Conservation (phyloP, 371 early-diverging fungal genomes). For the Mortierella sp. region DNA sequence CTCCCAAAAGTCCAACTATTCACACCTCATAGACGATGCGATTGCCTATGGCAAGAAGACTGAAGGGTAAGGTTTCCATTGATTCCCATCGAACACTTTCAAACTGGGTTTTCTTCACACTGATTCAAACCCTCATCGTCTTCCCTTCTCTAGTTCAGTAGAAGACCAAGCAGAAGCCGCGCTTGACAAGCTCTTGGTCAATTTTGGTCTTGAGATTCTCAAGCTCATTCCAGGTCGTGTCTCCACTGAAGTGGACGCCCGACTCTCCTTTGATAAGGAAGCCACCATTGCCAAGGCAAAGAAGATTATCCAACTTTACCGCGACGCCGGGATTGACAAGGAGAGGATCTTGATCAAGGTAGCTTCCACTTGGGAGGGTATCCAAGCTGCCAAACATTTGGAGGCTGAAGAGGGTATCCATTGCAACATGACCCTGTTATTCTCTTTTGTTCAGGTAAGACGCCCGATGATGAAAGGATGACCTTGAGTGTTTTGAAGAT, state of each 20-base stretch:
- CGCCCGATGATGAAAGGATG: too few species aligned
- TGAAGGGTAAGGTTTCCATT: slow-evolving; percentile 57
- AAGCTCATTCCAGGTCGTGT: slow-evolving; percentile 98
- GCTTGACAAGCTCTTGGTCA: slow-evolving; percentile 92
- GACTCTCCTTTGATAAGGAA: slow-evolving; percentile 92
- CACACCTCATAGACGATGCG: slow-evolving; percentile 88
- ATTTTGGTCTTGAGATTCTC: slow-evolving; percentile 96
- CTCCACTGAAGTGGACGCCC: slow-evolving; percentile 98
- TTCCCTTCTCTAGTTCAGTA: slow-evolving; percentile 54
- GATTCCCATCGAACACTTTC: too few species aligned
- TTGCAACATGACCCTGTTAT: slow-evolving; percentile 97
- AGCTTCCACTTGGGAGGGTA: slow-evolving; percentile 98
- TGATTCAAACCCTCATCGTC: not conserved
- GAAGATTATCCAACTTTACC: slow-evolving; percentile 89
- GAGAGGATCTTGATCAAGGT: slow-evolving; percentile 96
- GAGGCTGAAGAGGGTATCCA: slow-evolving; percentile 91
- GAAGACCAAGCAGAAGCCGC: slow-evolving; percentile 87
- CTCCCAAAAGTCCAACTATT: slow-evolving; percentile 89
- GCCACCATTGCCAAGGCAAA: slow-evolving; percentile 92
- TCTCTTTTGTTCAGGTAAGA: slow-evolving; percentile 84
- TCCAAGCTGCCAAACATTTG: slow-evolving; percentile 93
- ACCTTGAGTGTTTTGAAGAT: too few species aligned
- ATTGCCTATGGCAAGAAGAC: slow-evolving; percentile 85
- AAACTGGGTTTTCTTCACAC: too few species aligned
- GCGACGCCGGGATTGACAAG: slow-evolving; percentile 84